These are phyloP conservation scores for Rhodotorula sp. DNA, from an alignment of 1,284 basidiomycete genomes.

Conservation along the genomic window DNA sequence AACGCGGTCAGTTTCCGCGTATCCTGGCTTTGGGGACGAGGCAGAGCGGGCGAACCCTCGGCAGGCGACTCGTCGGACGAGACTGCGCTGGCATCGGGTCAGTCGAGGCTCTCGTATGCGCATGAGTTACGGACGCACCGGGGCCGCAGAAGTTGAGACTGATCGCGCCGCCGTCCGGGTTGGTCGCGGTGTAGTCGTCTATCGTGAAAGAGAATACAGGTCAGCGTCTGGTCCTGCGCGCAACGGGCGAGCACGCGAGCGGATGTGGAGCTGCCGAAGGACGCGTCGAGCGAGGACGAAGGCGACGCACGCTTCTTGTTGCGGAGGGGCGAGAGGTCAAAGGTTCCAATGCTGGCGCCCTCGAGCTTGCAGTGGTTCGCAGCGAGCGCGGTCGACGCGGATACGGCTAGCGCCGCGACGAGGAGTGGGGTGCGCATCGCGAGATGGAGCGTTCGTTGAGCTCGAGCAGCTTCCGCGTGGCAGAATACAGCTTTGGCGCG, in stretches of 20 bases:
- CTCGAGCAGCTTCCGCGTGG: no score
- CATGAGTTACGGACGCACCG: background rate
- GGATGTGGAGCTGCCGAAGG: background rate
- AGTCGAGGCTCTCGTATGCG: background rate
- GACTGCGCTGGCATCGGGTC: slow-evolving; percentile 53
- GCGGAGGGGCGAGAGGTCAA: slow-evolving; percentile 19
- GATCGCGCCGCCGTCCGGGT: slow-evolving; percentile 29
- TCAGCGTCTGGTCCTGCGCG: background rate
- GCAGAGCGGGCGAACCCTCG: background rate
- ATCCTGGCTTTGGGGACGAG: accelerated
- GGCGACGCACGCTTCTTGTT: slow-evolving; percentile 1
- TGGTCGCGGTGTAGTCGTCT: slow-evolving; percentile 25
- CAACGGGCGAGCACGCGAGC: no score
- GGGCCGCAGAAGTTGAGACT: slow-evolving; percentile 32
- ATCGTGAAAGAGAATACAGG: no score
- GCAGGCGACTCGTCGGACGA: slow-evolving; percentile 60
- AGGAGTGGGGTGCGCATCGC: slow-evolving; percentile 1
- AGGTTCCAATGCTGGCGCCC: slow-evolving; percentile 17
- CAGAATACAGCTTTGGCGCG: no score
- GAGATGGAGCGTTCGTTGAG: background rate
- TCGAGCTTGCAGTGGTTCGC: slow-evolving; percentile 16
- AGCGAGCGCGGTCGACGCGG: background rate
- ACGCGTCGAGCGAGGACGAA: background rate
- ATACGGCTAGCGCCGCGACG: background rate
- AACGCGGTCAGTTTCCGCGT: slow-evolving; percentile 50